Percentiles rank a stretch among this genome's conserved stretches.
Evolutionary conservation across 495 filamentous ascomycete species (phyloP).

Genomic region (Xylaria cubensis): DNA sequence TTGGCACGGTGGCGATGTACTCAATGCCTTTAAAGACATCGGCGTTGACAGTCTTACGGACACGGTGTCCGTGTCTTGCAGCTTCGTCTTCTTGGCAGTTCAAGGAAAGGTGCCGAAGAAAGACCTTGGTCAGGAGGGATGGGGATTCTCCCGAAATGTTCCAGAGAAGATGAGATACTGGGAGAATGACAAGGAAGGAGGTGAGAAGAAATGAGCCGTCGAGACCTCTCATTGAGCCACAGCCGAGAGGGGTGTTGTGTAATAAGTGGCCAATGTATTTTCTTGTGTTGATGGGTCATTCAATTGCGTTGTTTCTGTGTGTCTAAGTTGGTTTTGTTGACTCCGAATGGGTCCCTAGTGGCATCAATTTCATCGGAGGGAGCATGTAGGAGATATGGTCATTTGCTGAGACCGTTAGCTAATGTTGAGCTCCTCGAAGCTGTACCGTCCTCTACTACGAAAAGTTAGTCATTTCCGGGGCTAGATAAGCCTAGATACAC

Average conservation of each 20-base stretch:
- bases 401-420: background rate
- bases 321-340: background rate
- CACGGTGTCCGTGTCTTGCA: background rate
- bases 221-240: background rate
- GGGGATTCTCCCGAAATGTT: background rate
- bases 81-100: constrained; percentile 1
- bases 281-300: too few species aligned
- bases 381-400: too few species aligned
- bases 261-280: background rate
- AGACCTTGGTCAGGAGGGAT: background rate
- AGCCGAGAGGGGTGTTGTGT: background rate
- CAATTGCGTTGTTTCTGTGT: too few species aligned
- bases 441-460: background rate
- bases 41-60: background rate
- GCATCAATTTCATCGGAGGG: background rate
- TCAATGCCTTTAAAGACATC: background rate
- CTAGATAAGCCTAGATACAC: too few species aligned
- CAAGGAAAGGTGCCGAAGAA: background rate
- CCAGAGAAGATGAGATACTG: constrained; percentile 8
- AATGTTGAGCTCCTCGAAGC: background rate
- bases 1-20: constrained; percentile 7
- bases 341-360: background rate
- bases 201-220: background rate
- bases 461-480: background rate
- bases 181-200: background rate